Evolutionary conservation across 2,329 filamentous ascomycete genomes (phyloP), one percentile per base, ranked within the genome.

Genomic region (Arthrobotrys megalospora): DNA sequence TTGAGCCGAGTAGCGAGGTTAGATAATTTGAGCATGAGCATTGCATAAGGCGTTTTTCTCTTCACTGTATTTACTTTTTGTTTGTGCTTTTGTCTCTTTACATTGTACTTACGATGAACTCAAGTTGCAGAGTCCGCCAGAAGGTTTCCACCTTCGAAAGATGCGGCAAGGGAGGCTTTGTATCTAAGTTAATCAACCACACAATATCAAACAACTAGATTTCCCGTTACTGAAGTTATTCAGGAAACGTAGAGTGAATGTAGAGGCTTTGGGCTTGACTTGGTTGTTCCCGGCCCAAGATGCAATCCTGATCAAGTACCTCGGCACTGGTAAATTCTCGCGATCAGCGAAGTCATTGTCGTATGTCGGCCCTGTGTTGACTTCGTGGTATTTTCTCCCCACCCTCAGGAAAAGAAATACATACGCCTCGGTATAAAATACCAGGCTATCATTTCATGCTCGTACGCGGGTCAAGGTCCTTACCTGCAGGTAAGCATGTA

Each of bases 51-150:
- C 41, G 60, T 64, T 50, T 64, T 36, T 48, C 6, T 21, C 19
- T 63, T 75, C 43, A 34, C 47, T 66, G 70, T 63, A 75, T 53
- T 28, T 62, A 75, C 34, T 67, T 66, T 24, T 21, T 32, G 19
- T 10, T 58, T 62, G 21, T 45, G 14, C 4, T 58, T 47, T 53
- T 32, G 11, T 16, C 24, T 19, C 32, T 28, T 19, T 48, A 43
- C 32, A 16, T 63, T 68, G 43, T 48, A 52, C 45, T 58, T 58
- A 58, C 28, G 28, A n/a, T 52, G 24, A n/a, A 28, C 5, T 28
- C 6, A 32, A 32, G 24, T 6, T 12, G 24, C 34, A 7, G 16
- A 21, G 2, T 5, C 43, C 7, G 47, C 8, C 21, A 16, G 6
- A 6, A 12, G 47, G 24, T 58, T 58, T 45, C n/a, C 2, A 53